phyloP scores from a whole-genome alignment of 495 filamentous ascomycete genomes.

The Margaritispora aquatica region DNA sequence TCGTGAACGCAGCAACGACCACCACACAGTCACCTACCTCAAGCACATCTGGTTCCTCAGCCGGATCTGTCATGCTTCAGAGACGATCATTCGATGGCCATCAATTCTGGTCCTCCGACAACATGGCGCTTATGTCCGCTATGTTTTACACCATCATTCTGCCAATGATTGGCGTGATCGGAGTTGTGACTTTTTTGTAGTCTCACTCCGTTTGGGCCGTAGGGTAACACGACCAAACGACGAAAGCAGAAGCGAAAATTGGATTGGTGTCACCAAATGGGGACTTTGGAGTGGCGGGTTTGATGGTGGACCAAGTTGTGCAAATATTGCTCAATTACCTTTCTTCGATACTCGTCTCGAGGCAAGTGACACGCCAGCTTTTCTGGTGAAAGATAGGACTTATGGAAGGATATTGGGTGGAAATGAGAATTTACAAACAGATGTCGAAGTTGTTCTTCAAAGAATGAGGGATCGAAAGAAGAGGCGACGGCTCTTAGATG shows the following conservation, averaged over 20 bases:
- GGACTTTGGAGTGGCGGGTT: not conserved
- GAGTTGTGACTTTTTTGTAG: not conserved
- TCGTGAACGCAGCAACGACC: not conserved
- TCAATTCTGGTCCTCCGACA: not conserved
- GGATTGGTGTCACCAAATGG: not conserved
- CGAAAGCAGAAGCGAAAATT: not conserved
- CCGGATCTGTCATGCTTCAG: not conserved
- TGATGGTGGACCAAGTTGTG: not conserved
- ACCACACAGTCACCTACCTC: not conserved
- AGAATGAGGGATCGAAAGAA: not conserved
- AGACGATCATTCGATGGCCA: not conserved
- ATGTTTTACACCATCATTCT: not conserved
- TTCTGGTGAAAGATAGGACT: not conserved
- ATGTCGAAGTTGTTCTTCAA: not conserved
- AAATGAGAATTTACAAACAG: not conserved
- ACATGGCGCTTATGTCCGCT: not conserved
- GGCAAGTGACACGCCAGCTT: not conserved
- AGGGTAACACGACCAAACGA: not conserved
- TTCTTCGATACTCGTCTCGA: not conserved
- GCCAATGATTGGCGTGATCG: not conserved
- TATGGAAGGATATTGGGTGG: not conserved
- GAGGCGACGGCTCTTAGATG: not conserved
- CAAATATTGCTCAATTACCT: not conserved
- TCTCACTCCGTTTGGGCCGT: not conserved
- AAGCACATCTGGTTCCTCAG: not conserved